phyloP scores from a whole-genome alignment of 768 basidiomycete genomes.

The Boletus speciosus region DNA sequence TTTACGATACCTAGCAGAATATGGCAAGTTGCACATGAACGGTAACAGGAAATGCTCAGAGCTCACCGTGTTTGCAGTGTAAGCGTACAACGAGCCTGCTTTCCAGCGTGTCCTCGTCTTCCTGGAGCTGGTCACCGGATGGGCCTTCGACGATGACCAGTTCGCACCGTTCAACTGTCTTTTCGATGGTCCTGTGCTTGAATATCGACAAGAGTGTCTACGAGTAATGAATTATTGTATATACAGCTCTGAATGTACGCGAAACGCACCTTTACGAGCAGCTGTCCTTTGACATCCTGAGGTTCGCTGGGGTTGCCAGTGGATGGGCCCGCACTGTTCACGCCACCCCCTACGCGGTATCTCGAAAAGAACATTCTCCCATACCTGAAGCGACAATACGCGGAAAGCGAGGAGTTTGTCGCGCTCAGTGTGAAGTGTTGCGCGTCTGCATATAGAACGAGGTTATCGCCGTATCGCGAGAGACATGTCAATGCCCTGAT shows the following conservation, averaged over 20 bases:
- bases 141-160: slow-evolving; percentile 61
- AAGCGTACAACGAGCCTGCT: slow-evolving; percentile 69
- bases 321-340: slow-evolving; percentile 13
- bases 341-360: slow-evolving; percentile 43
- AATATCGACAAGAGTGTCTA: slow-evolving; percentile 72
- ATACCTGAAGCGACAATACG: slow-evolving; percentile 78
- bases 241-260: not conserved
- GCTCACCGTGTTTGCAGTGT: slow-evolving; percentile 79
- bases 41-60: not conserved
- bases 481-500: slow-evolving; percentile 73
- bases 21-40: slow-evolving; percentile 7
- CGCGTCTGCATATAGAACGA: slow-evolving; percentile 61
- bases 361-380: slow-evolving; percentile 65
- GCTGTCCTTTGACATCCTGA: slow-evolving; percentile 60
- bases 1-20: slow-evolving; percentile 63
- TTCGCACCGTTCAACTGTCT: slow-evolving; percentile 73
- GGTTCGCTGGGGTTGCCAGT: slow-evolving; percentile 24
- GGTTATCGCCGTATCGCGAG: slow-evolving; percentile 79
- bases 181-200: slow-evolving; percentile 71
- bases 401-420: slow-evolving; percentile 78
- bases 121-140: slow-evolving; percentile 30
- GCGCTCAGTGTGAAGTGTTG: slow-evolving; percentile 63
- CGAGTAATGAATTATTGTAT: not conserved
- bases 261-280: slow-evolving; percentile 59
- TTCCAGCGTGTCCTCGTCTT: slow-evolving; percentile 56